A percentile compares a stretch with the other conserved stretches of the same genome.
Evolutionary conservation across 2,329 filamentous ascomycete species (phyloP).

Genomic region (Chaetomiaceae sp.): DNA sequence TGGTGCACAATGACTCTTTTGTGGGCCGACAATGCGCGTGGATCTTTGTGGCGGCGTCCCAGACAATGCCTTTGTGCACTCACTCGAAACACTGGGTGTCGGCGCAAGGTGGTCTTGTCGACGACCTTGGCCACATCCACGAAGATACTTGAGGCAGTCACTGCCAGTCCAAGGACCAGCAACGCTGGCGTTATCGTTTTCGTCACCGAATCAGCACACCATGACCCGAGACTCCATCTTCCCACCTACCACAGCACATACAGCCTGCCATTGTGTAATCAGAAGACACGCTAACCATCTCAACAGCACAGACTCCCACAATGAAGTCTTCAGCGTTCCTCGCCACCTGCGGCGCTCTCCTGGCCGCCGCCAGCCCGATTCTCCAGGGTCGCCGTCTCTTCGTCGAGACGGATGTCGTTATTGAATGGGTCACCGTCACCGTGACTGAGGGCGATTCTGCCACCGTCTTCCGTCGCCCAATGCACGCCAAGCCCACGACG

Average conservation of each 20-base stretch:
- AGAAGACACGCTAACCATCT: neutral
- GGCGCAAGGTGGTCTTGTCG: neutral
- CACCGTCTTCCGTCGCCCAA: conserved; percentile 18
- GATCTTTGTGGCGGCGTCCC: neutral
- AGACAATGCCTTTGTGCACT: conserved; percentile 13
- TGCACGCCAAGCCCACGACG: conserved; percentile 15
- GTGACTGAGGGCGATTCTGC: conserved; percentile 26
- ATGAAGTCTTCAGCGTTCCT: conserved; percentile 50
- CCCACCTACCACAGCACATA: neutral
- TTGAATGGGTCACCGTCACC: conserved; percentile 45
- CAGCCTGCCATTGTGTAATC: neutral
- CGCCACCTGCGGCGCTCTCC: conserved; percentile 41
- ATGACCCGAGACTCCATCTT: neutral
- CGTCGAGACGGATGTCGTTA: conserved; percentile 39
- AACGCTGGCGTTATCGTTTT: neutral
- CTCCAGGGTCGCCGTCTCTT: conserved; percentile 36
- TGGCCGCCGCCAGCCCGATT: conserved; percentile 42
- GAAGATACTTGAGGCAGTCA: neutral
- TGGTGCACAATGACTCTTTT: neutral
- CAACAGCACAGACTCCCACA: conserved; percentile 26
- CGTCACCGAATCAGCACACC: neutral
- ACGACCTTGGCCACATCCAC: conserved; percentile 2
- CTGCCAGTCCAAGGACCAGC: neutral
- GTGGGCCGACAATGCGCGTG: neutral
- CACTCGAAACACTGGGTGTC: neutral